phyloP scores from a whole-genome alignment of 2,329 filamentous ascomycete species.

The Arachnomyces sp. region DNA sequence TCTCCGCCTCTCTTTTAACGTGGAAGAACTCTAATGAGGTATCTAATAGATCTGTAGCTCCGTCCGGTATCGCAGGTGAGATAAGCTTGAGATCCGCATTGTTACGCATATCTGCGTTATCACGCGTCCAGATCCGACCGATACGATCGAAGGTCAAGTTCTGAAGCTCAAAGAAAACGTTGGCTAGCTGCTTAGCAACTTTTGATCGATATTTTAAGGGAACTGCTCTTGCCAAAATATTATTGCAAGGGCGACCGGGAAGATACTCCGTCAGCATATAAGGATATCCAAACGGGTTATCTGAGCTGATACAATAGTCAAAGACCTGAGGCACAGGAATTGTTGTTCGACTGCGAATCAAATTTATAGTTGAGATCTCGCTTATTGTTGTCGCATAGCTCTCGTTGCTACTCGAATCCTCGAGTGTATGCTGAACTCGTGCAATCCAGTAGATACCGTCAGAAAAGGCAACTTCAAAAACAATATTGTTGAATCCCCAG shows the following conservation, averaged over 20 bases:
- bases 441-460: conserved; percentile 7
- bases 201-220: conserved; percentile 1
- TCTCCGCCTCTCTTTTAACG: conserved; percentile 1
- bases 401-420: not conserved
- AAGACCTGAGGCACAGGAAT: conserved; percentile 5
- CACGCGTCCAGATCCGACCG: conserved; percentile 1
- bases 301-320: conserved; percentile 2
- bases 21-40: conserved; percentile 7
- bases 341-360: conserved; percentile 1
- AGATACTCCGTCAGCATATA: conserved; percentile 6
- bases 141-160: conserved; percentile 5
- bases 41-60: not conserved
- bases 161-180: conserved; percentile 7
- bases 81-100: not conserved
- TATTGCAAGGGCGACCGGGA: not conserved
- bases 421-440: conserved; percentile 1
- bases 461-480: conserved; percentile 7
- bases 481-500: conserved; percentile 7
- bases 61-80: not conserved
- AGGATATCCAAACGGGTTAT: conserved; percentile 7
- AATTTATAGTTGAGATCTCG: conserved; percentile 5
- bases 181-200: conserved; percentile 6
- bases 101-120: not conserved
- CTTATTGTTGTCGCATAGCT: not conserved
- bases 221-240: conserved; percentile 1